Evolutionary conservation across 108 stramenopile genomes (phyloP).

Genomic region (Asterionellopsis glacialis): DNA sequence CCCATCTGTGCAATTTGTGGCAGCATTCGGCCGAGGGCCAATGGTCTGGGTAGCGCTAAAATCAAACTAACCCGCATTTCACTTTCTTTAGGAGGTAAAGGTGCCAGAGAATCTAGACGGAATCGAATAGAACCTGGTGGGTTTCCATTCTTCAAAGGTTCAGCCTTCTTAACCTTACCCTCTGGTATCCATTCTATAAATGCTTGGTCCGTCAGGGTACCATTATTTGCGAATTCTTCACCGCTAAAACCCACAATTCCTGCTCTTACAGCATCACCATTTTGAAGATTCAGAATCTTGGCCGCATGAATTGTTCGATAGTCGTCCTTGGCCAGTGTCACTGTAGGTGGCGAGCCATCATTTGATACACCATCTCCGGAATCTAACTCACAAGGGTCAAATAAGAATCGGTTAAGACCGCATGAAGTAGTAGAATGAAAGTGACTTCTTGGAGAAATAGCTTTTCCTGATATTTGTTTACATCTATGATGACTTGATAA

Average conservation of each 20-base stretch:
- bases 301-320: conserved; percentile 83
- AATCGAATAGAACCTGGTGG: conserved; percentile 68
- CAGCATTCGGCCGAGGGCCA: conserved; percentile 80
- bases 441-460: not conserved
- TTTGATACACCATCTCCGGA: not conserved
- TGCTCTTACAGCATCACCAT: conserved; percentile 71
- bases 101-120: conserved; percentile 29
- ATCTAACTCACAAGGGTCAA: conserved; percentile 51
- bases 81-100: conserved; percentile 3
- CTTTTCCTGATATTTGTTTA: too few relatives aligned
- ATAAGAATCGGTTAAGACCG: conserved; percentile 67
- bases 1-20: conserved; percentile 89
- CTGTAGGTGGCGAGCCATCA: conserved; percentile 19
- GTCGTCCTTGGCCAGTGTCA: conserved; percentile 61
- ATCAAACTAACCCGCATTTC: conserved; percentile 59
- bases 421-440: conserved; percentile 22
- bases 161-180: conserved; percentile 73
- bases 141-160: conserved; percentile 56
- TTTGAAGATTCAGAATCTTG: conserved; percentile 57
- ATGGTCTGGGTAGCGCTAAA: conserved; percentile 86
- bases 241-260: conserved; percentile 39
- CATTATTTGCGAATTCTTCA: conserved; percentile 25
- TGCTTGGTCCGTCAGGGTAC: conserved; percentile 65
- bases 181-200: conserved; percentile 74
- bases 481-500: too few relatives aligned